Evolutionary conservation across 441 rosid genomes (phyloP), one percentile per base, ranked within the genome.

Genomic region (Rhodomyrtus psidioides): DNA sequence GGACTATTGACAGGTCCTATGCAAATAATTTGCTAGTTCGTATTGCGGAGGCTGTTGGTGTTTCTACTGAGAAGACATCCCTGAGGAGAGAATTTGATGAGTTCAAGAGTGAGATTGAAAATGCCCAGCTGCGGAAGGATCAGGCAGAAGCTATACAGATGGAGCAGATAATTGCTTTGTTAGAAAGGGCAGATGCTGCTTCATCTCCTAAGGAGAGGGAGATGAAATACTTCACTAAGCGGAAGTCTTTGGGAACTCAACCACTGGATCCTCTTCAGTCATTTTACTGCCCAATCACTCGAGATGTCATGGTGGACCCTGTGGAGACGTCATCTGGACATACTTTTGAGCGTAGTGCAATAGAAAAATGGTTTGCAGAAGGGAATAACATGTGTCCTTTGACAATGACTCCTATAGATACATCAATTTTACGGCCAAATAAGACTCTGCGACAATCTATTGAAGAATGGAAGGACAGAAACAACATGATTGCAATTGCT

Each of bases 241-340:
- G 95, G 83, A 92, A 87, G 46, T 94, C 94, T 83, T 90, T 94
- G 90, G 96, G 96, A 82, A 87, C 84, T 87, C 96, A 93, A 86
- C 89, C 93, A 46, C 86, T 93, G 88, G 95, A 94, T 83, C 94
- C 95, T 56, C 93, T 93, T 59, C 94, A 74, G 62, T 94, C 96
- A 46, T 94, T 94, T 87, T 93, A 91, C 84, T 94, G 96, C 70
- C 96, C 96, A 28, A 92, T 94, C 86, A 94, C 96, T 62, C 88
- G 87, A 55, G 94, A 94, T 49, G 94, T 93, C 82, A 93, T 94
- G 96, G 88, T 87, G 82, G 95, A 94, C 79, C 96, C 96, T 58
- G 96, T 94, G 82, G 96, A 94, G 88, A 93, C 94, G 82, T 94
- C 96, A 58, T 93, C 96, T 42, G 95, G 96, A 82, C 95, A 94